Evolutionary conservation across 768 basidiomycete genomes (phyloP), one percentile per base, ranked within the genome.

Genomic region (Cytidiella melzeri): DNA sequence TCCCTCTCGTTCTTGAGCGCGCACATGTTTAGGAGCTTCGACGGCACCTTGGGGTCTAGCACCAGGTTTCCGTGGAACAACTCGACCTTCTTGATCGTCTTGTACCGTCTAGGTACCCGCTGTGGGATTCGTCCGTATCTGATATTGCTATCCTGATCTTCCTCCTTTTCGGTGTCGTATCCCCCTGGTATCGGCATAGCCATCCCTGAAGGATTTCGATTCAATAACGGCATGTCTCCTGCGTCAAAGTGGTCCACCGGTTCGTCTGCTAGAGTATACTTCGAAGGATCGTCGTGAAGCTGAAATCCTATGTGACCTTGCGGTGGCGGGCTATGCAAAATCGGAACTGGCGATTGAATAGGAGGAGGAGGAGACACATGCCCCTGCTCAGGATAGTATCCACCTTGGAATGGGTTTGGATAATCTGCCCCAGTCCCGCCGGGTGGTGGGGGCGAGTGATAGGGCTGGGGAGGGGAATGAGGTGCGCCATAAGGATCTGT

Each of bases 1-100:
- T 96, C 94, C 54, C 92, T 81, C 51, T 92, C 92, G 41, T 79
- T 84, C 45, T 81, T 78, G 53, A 78, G 67, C 5, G 81, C 71
- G 57, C 88, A 92, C 75, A 90, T 82, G 52, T 90, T 82, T 23
- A 98, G 76, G 37, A 98, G 73, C 58, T 92, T 95, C n/a, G 85
- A 76, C 0, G 95, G 95, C 0, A 97, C 92, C 0, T 87, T 78
- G 10, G 86, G 81, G 69, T 97, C 93, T 28, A 94, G 72, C 10
- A 98, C 90, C 42, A 96, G 84, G 66, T 98, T 96, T 5, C 95
- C 95, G 53, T 91, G 87, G 67, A 90, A 92, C 12, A 97, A 73
- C 79, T 88, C 88, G 57, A 95, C 88, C 62, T 81, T 83, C 72
- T 96, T 97, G 64, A 92, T 82, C 0, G 94, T 98, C 74, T 94